A percentile compares a stretch with the other conserved stretches of the same genome.
Conservation (phyloP, 306 rosid genomes). For the Benincasa hispida region DNA sequence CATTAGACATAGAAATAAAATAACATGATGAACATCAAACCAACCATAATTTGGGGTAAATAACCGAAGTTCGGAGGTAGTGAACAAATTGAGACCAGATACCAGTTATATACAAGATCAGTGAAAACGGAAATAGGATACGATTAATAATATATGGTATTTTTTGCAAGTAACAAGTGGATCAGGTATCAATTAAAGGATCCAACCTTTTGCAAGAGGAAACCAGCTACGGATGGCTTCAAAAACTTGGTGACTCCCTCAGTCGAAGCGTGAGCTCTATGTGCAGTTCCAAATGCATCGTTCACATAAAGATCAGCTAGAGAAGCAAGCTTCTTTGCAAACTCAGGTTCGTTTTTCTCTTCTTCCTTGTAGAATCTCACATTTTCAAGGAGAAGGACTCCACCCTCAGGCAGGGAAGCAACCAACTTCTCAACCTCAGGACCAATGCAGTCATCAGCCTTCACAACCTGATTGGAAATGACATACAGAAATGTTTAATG, state of each 20-base stretch:
- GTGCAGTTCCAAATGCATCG: conserved; percentile 98
- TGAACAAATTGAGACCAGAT: neutral
- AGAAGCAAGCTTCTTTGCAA: conserved; percentile 88
- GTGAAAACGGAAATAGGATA: neutral
- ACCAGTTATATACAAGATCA: neutral
- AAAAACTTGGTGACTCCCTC: conserved; percentile 96
- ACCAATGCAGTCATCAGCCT: conserved; percentile 89
- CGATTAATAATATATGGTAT: neutral
- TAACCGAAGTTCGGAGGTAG: neutral
- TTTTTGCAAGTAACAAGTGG: neutral
- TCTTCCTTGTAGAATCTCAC: conserved; percentile 98
- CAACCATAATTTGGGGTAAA: neutral
- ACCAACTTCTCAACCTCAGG: conserved; percentile 86
- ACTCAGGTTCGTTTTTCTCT: conserved; percentile 92
- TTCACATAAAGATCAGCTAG: conserved; percentile 88
- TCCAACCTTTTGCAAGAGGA: conserved; percentile 88
- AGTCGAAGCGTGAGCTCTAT: conserved; percentile 98
- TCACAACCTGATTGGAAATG: conserved; percentile 49
- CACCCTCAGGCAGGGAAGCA: conserved; percentile 73
- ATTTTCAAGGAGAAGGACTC: conserved; percentile 92
- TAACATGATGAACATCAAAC: neutral
- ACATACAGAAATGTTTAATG: conserved; percentile 10
- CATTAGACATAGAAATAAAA: neutral
- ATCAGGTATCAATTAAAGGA: neutral
- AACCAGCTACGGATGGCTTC: conserved; percentile 97